phyloP scores from a whole-genome alignment of 179 eudicot genomes.

The Corrigiola litoralis region DNA sequence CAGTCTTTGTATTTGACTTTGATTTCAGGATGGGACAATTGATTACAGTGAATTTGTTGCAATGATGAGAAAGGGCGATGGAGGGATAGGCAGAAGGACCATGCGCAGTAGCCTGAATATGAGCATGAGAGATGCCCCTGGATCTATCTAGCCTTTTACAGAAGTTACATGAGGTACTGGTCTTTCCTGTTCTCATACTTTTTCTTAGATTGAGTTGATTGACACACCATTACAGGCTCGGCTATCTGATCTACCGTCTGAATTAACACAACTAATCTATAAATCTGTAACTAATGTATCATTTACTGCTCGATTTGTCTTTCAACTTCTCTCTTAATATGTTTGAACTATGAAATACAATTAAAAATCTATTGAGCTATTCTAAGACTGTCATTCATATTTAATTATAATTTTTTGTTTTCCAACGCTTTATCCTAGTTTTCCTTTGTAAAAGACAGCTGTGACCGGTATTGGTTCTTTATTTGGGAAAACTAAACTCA shows the following conservation, averaged over 20 bases:
- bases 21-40: constrained; percentile 65
- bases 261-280: not conserved
- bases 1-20: constrained; percentile 1
- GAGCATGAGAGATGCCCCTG: constrained; percentile 69
- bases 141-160: constrained; percentile 27
- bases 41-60: constrained; percentile 84
- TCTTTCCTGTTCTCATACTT: constrained; percentile 2
- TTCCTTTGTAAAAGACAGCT: no score
- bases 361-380: no score
- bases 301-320: no score
- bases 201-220: not conserved
- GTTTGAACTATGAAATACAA: no score
- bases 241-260: not conserved
- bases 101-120: constrained; percentile 72
- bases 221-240: not conserved
- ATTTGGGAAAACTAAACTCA: no score
- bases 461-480: no score
- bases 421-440: no score
- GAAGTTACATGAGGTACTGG: constrained; percentile 16
- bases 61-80: constrained; percentile 84
- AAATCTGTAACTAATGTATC: not conserved
- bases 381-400: no score
- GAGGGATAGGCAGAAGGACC: constrained; percentile 75
- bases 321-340: no score
- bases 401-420: no score